These are phyloP conservation scores for Monilinia fructigena DNA, from an alignment of 2,329 filamentous ascomycete species.

Conservation along the genomic window DNA sequence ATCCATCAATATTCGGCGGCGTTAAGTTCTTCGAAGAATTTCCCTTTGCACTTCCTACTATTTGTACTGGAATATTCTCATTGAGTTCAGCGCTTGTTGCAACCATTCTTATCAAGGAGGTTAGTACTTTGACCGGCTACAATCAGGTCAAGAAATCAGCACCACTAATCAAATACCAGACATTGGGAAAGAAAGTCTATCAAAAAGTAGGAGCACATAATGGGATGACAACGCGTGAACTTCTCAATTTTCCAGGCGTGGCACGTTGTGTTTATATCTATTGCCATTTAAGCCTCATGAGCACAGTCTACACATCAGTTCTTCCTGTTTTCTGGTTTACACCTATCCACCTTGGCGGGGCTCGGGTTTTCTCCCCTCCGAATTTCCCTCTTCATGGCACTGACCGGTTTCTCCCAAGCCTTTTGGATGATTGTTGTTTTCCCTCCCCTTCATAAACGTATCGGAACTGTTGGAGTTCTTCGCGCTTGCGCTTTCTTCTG, in stretches of 20 bases:
- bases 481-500: constrained; percentile 56
- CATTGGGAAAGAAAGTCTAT: constrained; percentile 42
- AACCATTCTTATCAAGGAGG: constrained; percentile 60
- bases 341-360: constrained; percentile 61
- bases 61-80: constrained; percentile 56
- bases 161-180: constrained; percentile 40
- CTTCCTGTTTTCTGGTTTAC: constrained; percentile 69
- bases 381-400: constrained; percentile 65
- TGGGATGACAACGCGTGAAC: constrained; percentile 49
- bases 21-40: constrained; percentile 60
- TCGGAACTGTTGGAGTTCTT: constrained; percentile 67
- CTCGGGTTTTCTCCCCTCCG: constrained; percentile 59
- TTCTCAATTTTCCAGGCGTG: constrained; percentile 65
- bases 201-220: constrained; percentile 32
- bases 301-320: constrained; percentile 70
- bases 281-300: constrained; percentile 65
- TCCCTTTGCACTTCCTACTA: constrained; percentile 64
- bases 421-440: constrained; percentile 71
- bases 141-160: too few species aligned
- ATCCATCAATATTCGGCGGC: constrained; percentile 55
- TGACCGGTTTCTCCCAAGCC: constrained; percentile 65
- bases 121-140: constrained; percentile 16
- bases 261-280: constrained; percentile 64
- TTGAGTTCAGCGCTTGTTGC: constrained; percentile 52
- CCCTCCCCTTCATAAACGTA: constrained; percentile 61